A percentile compares a stretch with the other conserved stretches of the same genome.
These are phyloP conservation scores for Tagetes erecta DNA, from an alignment of 129 eudicot species.

Conservation along the genomic window DNA sequence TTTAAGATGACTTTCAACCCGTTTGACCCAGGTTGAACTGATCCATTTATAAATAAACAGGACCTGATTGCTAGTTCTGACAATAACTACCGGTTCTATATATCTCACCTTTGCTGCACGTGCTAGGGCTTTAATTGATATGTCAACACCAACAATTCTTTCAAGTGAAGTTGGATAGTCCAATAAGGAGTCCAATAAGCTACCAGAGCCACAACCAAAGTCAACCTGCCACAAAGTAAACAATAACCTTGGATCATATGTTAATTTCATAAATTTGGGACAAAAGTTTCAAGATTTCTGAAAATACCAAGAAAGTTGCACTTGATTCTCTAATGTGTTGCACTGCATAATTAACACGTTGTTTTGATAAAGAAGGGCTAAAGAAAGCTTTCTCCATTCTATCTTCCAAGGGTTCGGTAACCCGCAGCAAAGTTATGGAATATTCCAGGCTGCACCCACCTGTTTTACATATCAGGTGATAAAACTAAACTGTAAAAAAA, in stretches of 20 bases:
- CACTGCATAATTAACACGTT: constrained; percentile 89
- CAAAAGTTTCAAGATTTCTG: constrained; percentile 5
- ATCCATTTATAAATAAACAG: neutral
- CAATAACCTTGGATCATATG: constrained; percentile 16
- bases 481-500: neutral
- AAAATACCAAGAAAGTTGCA: constrained; percentile 75
- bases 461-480: constrained; percentile 14
- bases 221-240: constrained; percentile 68
- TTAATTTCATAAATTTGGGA: constrained; percentile 4
- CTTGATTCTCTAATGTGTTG: constrained; percentile 69
- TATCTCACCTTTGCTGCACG: constrained; percentile 87
- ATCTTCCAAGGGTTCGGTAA: constrained; percentile 88
- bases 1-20: neutral
- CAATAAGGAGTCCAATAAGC: constrained; percentile 83
- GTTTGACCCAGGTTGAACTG: neutral
- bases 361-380: constrained; percentile 92
- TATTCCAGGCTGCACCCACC: constrained; percentile 69
- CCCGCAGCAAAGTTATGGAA: constrained; percentile 56
- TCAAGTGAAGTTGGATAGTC: constrained; percentile 75
- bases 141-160: constrained; percentile 84
- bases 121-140: constrained; percentile 72
- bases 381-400: constrained; percentile 94
- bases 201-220: constrained; percentile 98
- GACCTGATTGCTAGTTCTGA: neutral
- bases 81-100: neutral